Percentiles rank a stretch among this genome's conserved stretches.
phyloP scores from a whole-genome alignment of 2,329 filamentous ascomycete species.

The Trichocomaceae sp. region DNA sequence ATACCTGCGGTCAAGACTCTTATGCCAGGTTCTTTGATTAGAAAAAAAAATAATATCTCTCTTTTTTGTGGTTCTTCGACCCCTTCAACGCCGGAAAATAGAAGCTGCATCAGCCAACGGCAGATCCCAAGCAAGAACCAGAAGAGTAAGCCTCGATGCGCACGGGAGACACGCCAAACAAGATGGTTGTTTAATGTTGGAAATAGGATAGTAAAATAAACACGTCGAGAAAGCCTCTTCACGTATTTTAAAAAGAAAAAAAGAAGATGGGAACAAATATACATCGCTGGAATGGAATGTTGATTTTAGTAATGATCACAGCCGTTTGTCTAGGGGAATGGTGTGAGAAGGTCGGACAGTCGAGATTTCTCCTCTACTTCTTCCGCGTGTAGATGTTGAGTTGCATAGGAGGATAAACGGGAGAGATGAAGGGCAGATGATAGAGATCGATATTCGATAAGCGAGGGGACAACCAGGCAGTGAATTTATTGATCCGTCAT shows the following conservation, averaged over 20 bases:
- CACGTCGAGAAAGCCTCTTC: background rate
- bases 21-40: background rate
- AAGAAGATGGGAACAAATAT: constrained; percentile 5
- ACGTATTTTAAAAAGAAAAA: background rate
- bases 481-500: constrained; percentile 17
- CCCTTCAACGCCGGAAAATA: background rate
- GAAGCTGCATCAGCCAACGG: background rate
- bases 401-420: too few species aligned
- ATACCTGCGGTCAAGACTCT: background rate
- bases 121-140: background rate
- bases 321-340: too few species aligned
- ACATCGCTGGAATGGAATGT: constrained; percentile 9
- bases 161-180: constrained; percentile 1
- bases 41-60: background rate
- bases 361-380: too few species aligned
- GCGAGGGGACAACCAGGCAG: background rate
- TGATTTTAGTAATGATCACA: background rate
- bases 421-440: background rate
- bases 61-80: background rate
- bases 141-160: constrained; percentile 2
- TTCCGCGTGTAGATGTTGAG: too few species aligned
- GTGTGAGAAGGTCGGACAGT: too few species aligned
- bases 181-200: background rate
- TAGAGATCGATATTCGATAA: background rate
- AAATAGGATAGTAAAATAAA: background rate